A percentile compares a stretch with the other conserved stretches of the same genome.
Evolutionary conservation across 306 rosid species (phyloP).

Genomic region (Gynostemma pentaphyllum): DNA sequence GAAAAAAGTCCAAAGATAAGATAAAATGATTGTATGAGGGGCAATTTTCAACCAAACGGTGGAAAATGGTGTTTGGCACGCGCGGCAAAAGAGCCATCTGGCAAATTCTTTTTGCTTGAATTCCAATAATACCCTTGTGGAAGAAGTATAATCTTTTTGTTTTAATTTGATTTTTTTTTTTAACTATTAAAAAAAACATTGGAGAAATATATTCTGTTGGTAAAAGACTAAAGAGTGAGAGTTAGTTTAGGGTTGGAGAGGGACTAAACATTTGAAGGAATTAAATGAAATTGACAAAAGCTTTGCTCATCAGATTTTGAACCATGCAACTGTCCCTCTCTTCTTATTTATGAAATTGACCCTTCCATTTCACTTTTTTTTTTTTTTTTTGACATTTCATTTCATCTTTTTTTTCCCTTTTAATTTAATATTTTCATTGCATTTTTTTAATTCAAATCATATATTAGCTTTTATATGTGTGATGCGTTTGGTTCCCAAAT

Average conservation of each 20-base stretch:
- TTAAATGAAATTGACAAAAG: neutral
- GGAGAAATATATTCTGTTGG: neutral
- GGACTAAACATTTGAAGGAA: neutral
- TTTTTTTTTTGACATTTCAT: neutral
- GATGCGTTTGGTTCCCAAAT: too few relatives aligned
- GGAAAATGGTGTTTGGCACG: constrained; percentile 7
- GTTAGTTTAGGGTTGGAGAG: neutral
- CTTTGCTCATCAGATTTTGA: neutral
- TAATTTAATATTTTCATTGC: neutral
- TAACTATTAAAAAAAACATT: neutral
- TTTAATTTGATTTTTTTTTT: neutral
- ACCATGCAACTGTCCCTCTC: neutral
- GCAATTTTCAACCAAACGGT: neutral
- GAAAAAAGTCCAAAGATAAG: neutral
- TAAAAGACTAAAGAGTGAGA: neutral
- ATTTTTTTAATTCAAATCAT: neutral
- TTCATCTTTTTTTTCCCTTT: neutral
- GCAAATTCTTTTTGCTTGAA: neutral
- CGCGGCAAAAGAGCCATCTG: constrained; percentile 2
- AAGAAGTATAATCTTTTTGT: neutral
- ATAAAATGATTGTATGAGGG: neutral
- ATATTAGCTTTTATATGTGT: too few relatives aligned
- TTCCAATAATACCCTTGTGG: constrained; percentile 5
- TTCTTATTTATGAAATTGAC: constrained; percentile 5
- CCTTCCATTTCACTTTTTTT: neutral